A percentile compares a stretch with the other conserved stretches of the same genome.
phyloP scores from a whole-genome alignment of 495 filamentous ascomycete species.

The Poronia punctata region DNA sequence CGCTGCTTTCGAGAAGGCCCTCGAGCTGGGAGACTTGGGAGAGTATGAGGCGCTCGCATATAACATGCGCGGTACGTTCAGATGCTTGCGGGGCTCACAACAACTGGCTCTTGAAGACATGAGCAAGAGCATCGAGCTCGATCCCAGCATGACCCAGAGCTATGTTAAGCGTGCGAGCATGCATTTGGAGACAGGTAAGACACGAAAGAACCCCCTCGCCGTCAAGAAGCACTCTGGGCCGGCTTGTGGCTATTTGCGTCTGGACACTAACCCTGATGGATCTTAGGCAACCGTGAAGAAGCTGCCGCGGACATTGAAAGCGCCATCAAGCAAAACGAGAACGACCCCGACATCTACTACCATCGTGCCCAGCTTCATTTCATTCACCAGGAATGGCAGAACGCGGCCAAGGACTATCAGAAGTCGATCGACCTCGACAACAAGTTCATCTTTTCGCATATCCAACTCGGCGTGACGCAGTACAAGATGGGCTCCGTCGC shows the following conservation, averaged over 20 bases:
- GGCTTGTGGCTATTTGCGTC: too few species aligned
- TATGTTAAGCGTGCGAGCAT: conserved; percentile 99
- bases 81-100: conserved; percentile 84
- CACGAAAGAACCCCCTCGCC: neutral
- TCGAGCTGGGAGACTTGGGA: conserved; percentile 69
- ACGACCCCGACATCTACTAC: conserved; percentile 98
- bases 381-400: conserved; percentile 86
- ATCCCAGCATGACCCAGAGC: conserved; percentile 84
- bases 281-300: conserved; percentile 70
- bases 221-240: neutral
- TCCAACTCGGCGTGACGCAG: conserved; percentile 97
- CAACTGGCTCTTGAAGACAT: conserved; percentile 73
- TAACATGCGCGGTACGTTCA: conserved; percentile 94
- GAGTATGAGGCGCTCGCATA: conserved; percentile 85
- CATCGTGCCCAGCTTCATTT: conserved; percentile 98
- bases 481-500: conserved; percentile 99
- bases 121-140: conserved; percentile 82
- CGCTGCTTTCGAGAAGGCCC: conserved; percentile 74
- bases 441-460: conserved; percentile 98
- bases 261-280: conserved; percentile 10
- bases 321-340: conserved; percentile 75
- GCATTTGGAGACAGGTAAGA: conserved; percentile 86
- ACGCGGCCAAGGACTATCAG: conserved; percentile 97
- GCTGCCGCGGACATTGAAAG: conserved; percentile 83
- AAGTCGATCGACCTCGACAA: conserved; percentile 96